Evolutionary conservation across 2,329 filamentous ascomycete species (phyloP).

Genomic region (Nannizziopsis arthrosporioides): DNA sequence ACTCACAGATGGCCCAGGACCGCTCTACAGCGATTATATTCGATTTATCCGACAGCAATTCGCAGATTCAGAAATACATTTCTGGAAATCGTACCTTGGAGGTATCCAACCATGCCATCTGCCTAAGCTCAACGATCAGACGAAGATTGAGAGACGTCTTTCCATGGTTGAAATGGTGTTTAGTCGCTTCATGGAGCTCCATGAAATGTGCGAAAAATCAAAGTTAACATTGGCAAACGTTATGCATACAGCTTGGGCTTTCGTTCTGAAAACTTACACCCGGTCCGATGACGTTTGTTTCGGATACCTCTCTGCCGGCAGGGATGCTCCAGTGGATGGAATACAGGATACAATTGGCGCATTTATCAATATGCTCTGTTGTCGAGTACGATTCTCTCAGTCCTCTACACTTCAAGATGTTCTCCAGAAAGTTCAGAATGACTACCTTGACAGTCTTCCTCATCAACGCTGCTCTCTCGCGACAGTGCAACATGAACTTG

Average conservation of each 20-base stretch:
- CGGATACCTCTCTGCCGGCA: conserved; percentile 22
- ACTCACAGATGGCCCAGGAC: conserved; percentile 9
- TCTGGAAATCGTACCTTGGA: conserved; percentile 21
- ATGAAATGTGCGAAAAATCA: conserved; percentile 11
- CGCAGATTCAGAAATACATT: conserved; percentile 14
- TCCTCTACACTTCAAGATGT: conserved; percentile 8
- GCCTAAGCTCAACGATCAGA: conserved; percentile 6
- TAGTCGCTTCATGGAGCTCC: conserved; percentile 9
- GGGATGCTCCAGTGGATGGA: conserved; percentile 29
- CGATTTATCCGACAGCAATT: conserved; percentile 12
- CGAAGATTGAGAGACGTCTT: conserved; percentile 2
- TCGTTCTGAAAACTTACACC: conserved; percentile 17
- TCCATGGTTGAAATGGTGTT: conserved; percentile 10
- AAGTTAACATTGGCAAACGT: conserved; percentile 20
- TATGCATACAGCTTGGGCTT: conserved; percentile 20
- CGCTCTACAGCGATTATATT: conserved; percentile 16
- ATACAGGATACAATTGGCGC: conserved; percentile 33
- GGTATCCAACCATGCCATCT: conserved; percentile 19
- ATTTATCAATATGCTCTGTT: conserved; percentile 33
- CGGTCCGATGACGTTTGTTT: conserved; percentile 23
- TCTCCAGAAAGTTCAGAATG: conserved; percentile 13
- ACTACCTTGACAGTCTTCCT: conserved; percentile 14
- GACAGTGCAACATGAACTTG: conserved; percentile 12
- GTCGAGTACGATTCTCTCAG: conserved; percentile 13
- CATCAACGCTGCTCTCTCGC: conserved; percentile 15